These are phyloP conservation scores for Echria macrotheca DNA, from an alignment of 495 filamentous ascomycete species.

Conservation along the genomic window DNA sequence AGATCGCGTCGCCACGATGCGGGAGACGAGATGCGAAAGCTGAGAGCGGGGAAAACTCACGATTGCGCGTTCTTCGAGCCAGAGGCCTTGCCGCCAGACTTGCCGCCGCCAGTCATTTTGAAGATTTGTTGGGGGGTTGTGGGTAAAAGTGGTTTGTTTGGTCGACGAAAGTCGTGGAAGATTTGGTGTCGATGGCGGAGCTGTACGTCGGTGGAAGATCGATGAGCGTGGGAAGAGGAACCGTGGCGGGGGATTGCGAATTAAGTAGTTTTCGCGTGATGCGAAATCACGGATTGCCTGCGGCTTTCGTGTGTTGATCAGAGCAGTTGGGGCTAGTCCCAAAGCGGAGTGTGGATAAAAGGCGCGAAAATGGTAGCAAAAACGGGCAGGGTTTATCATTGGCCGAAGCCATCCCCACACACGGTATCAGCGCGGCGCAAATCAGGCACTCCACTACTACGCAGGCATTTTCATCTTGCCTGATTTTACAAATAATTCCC, in stretches of 20 bases:
- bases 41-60: conserved; percentile 55
- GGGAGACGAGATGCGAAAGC: too few species aligned
- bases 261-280: conserved; percentile 53
- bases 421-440: neutral
- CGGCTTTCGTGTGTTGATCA: conserved; percentile 27
- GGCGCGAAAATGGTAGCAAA: conserved; percentile 9
- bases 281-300: conserved; percentile 43
- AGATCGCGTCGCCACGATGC: neutral
- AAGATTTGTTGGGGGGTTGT: conserved; percentile 39
- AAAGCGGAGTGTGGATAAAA: conserved; percentile 24
- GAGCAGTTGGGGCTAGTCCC: conserved; percentile 38
- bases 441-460: too few species aligned
- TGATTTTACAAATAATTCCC: conserved; percentile 23
- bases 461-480: conserved; percentile 8
- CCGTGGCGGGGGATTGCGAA: conserved; percentile 39
- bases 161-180: conserved; percentile 23
- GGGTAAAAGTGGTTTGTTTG: conserved; percentile 28
- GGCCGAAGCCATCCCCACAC: conserved; percentile 7
- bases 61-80: conserved; percentile 96
- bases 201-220: conserved; percentile 35
- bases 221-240: conserved; percentile 31
- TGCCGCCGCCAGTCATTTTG: conserved; percentile 98
- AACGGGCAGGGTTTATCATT: conserved; percentile 12
- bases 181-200: conserved; percentile 23
- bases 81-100: conserved; percentile 97